phyloP scores from a whole-genome alignment of 2,329 filamentous ascomycete genomes.

The Cucurbitaria berberidis region DNA sequence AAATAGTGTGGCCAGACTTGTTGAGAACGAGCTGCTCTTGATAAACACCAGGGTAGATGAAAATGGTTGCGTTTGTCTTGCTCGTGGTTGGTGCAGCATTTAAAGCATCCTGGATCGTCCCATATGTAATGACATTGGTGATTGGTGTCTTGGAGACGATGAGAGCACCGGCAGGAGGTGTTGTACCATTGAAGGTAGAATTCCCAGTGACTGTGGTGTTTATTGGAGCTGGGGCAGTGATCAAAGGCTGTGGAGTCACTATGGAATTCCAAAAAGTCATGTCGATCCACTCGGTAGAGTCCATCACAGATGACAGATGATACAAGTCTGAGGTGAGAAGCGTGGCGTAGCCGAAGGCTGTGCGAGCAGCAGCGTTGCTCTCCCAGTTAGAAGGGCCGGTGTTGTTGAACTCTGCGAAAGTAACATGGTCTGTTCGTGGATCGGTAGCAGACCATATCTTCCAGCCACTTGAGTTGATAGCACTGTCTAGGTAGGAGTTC shows the following conservation, averaged over 20 bases:
- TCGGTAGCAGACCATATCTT: conserved; percentile 58
- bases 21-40: conserved; percentile 49
- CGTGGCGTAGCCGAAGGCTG: conserved; percentile 43
- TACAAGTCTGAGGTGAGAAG: conserved; percentile 48
- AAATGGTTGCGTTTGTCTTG: conserved; percentile 48
- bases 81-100: conserved; percentile 45
- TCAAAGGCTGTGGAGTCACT: conserved; percentile 37
- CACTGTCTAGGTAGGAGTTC: conserved; percentile 55
- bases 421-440: conserved; percentile 57
- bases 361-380: conserved; percentile 44
- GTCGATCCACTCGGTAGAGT: conserved; percentile 49
- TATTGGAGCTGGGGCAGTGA: conserved; percentile 16
- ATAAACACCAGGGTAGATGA: conserved; percentile 52
- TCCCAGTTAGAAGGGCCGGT: conserved; percentile 53
- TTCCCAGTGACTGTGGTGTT: conserved; percentile 32
- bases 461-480: conserved; percentile 66
- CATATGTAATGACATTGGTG: conserved; percentile 42
- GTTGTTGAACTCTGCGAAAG: conserved; percentile 65
- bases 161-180: conserved; percentile 46
- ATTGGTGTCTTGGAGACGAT: conserved; percentile 49
- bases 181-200: conserved; percentile 42
- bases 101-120: conserved; percentile 48
- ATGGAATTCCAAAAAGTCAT: conserved; percentile 50
- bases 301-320: conserved; percentile 42
- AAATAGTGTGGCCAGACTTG: conserved; percentile 49